Percentiles rank a stretch among this genome's conserved stretches.
Conservation (phyloP, 768 basidiomycete species). For the Lyophyllum decastes region DNA sequence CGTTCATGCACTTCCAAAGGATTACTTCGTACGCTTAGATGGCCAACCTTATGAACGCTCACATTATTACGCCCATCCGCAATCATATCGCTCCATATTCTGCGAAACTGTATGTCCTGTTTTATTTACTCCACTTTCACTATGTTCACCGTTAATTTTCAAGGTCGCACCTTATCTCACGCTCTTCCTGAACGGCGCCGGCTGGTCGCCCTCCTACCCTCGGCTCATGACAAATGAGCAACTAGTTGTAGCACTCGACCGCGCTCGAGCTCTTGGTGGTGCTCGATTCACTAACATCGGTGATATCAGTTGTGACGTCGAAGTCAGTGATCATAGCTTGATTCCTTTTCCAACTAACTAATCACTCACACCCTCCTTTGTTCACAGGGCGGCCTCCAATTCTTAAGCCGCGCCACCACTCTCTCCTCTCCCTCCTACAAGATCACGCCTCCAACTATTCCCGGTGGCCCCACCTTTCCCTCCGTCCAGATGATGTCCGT, state of each 20-base stretch:
- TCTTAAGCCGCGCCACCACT: slow-evolving; percentile 75
- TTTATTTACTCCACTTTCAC: not conserved
- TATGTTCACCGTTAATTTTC: not conserved
- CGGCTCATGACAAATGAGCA: slow-evolving; percentile 74
- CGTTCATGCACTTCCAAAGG: slow-evolving; percentile 65
- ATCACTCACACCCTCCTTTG: not conserved
- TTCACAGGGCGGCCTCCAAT: slow-evolving; percentile 78
- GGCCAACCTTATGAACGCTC: slow-evolving; percentile 59
- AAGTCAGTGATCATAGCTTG: slow-evolving; percentile 38
- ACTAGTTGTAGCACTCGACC: slow-evolving; percentile 49
- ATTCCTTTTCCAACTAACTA: not conserved
- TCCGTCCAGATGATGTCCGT: slow-evolving; percentile 83
- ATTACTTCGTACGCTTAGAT: slow-evolving; percentile 68
- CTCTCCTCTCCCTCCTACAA: slow-evolving; percentile 75
- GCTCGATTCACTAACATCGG: slow-evolving; percentile 73
- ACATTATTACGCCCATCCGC: slow-evolving; percentile 76
- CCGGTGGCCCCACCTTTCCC: slow-evolving; percentile 41
- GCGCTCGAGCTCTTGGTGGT: slow-evolving; percentile 49
- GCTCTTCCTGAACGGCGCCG: slow-evolving; percentile 82
- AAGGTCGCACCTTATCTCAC: slow-evolving; percentile 89
- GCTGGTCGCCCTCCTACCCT: slow-evolving; percentile 81
- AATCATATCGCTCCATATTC: slow-evolving; percentile 67
- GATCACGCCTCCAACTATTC: slow-evolving; percentile 40
- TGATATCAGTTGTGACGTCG: slow-evolving; percentile 90
- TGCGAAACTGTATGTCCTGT: slow-evolving; percentile 52